Evolutionary conservation across 164 flowering plant genomes (phyloP), one percentile per base, ranked within the genome.

Genomic region (Vitis amurensis): DNA sequence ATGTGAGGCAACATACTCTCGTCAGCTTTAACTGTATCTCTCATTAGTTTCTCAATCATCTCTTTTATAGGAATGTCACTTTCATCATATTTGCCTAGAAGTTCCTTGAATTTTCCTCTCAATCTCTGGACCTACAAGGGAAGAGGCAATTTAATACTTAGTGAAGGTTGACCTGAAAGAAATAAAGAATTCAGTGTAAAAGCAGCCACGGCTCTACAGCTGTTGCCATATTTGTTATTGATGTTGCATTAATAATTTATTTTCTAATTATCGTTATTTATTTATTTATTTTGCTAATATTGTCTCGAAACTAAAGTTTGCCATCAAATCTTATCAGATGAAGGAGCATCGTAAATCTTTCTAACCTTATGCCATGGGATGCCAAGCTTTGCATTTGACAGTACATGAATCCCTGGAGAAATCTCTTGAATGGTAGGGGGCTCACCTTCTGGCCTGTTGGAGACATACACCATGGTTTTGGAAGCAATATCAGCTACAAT

Each of bases 281-380:
- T 37, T 37, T 37, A 37, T 37, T 37, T 6, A 37, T 37, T 31
- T 23, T 23, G 27, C 27, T 23, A 23, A 23, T 23, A 23, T 23
- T 23, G 2, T 37, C 2, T 37, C 7, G 5, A 37, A 37, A 37
- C 44, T 37, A 37, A 37, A 37, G 44, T 3, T 37, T 37, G 44
- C 44, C 44, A 37, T 37, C 4, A 37, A 37, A 37, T 37, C 44
- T 50, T 60, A 53, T 11, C 3, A 14, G n/a, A 13, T 53, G 56
- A n/a, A n/a, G 50, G 19, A 53, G 51, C 2, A 9, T 64, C 30
- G 49, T 31, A 23, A 58, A 9, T 59, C 3, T 17, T 66, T 61
- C 70, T 62, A 23, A 81, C 88, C 91, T 88, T 88, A 8, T 71
- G 86, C 91, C 91, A 84, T 13, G 88, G 88, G 5, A 85, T 73